These are phyloP conservation scores for Nicotiana tomentosiformis DNA, from an alignment of 257 asterid genomes.

Conservation along the genomic window DNA sequence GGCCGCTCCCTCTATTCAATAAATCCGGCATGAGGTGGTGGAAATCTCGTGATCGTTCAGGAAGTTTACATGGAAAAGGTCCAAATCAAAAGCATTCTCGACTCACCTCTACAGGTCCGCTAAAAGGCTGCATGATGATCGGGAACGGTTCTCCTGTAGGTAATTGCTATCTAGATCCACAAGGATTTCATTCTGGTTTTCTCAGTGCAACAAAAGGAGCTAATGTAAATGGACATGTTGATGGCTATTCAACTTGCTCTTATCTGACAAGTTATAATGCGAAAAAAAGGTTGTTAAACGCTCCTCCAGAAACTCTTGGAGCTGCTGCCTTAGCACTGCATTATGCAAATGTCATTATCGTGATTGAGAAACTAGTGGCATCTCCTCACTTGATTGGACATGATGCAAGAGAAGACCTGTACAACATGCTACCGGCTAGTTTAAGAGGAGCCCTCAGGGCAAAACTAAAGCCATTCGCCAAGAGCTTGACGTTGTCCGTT, in stretches of 20 bases:
- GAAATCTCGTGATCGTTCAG: conserved; percentile 56
- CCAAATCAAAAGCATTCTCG: conserved; percentile 26
- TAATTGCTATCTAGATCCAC: conserved; percentile 20
- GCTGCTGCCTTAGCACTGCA: conserved; percentile 82
- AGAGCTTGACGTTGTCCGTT: conserved; percentile 42
- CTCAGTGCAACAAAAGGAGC: conserved; percentile 12
- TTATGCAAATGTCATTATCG: conserved; percentile 72
- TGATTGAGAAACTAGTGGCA: conserved; percentile 70
- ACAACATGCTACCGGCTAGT: conserved; percentile 77
- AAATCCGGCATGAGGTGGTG: conserved; percentile 43
- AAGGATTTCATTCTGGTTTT: conserved; percentile 4
- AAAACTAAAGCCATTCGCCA: conserved; percentile 67
- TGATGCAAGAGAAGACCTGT: conserved; percentile 79
- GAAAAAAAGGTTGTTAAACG: conserved; percentile 43
- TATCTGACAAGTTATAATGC: conserved; percentile 20
- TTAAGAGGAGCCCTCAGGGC: conserved; percentile 61
- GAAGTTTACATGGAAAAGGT: conserved; percentile 25
- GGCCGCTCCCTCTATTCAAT: conserved; percentile 37
- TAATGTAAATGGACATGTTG: not conserved
- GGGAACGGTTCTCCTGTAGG: conserved; percentile 28
- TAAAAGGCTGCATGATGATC: conserved; percentile 32
- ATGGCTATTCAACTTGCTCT: conserved; percentile 27
- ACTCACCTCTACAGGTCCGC: conserved; percentile 27
- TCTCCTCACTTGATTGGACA: conserved; percentile 83
- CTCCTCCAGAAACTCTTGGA: conserved; percentile 77